Evolutionary conservation across 306 rosid genomes (phyloP).

Genomic region (Acacia crassicarpa): DNA sequence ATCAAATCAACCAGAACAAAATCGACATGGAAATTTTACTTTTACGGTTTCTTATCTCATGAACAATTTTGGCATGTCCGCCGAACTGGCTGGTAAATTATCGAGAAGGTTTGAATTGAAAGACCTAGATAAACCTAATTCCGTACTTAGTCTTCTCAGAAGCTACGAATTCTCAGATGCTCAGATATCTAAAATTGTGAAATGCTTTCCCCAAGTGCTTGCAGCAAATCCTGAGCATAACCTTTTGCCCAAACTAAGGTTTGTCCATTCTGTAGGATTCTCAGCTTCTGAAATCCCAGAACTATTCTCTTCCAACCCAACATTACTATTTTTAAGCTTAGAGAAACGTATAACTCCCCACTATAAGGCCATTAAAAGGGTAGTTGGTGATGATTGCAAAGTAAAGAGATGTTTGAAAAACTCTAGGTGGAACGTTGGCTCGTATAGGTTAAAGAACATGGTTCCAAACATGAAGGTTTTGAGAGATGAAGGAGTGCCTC

Average conservation of each 20-base stretch:
- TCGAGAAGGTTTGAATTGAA: background rate
- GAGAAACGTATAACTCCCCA: slow-evolving; percentile 30
- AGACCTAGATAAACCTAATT: background rate
- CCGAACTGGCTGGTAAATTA: slow-evolving; percentile 20
- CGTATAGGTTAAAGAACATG: background rate
- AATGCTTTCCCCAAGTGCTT: background rate
- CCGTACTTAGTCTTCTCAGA: slow-evolving; percentile 28
- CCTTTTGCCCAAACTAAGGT: slow-evolving; percentile 48
- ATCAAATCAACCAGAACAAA: background rate
- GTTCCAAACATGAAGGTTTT: slow-evolving; percentile 21
- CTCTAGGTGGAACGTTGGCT: background rate
- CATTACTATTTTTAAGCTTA: background rate
- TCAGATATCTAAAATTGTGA: slow-evolving; percentile 31
- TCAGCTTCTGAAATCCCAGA: slow-evolving; percentile 29
- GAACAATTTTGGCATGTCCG: slow-evolving; percentile 35
- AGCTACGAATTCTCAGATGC: slow-evolving; percentile 30
- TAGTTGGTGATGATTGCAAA: slow-evolving; percentile 26
- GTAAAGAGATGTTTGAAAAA: background rate
- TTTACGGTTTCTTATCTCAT: slow-evolving; percentile 36
- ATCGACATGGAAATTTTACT: background rate
- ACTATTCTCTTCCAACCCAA: background rate
- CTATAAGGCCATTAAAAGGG: slow-evolving; percentile 31
- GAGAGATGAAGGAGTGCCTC: slow-evolving; percentile 32
- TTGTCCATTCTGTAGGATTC: slow-evolving; percentile 39
- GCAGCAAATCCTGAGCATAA: slow-evolving; percentile 35